Percentiles rank a stretch among this genome's conserved stretches.
Conservation (phyloP, 495 filamentous ascomycete species). For the Hapsidospora chrysogenum region DNA sequence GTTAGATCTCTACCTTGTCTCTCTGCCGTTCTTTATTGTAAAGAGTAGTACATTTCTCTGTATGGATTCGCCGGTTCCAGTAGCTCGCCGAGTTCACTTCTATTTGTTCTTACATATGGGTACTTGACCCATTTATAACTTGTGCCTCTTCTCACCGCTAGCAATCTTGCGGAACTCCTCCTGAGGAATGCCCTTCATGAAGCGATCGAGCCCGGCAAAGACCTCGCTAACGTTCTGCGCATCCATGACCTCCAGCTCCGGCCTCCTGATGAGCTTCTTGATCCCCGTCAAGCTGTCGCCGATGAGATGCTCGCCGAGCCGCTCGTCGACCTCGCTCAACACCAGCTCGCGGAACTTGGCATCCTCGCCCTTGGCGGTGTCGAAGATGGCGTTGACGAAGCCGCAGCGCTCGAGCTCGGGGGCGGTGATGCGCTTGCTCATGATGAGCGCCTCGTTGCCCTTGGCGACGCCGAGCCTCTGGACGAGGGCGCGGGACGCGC, state of each 20-base stretch:
- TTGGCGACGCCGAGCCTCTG: conserved; percentile 67
- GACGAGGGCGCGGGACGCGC: conserved; percentile 60
- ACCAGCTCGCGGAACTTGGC: conserved; percentile 55
- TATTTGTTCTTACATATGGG: no score
- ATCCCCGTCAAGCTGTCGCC: conserved; percentile 62
- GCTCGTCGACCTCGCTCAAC: conserved; percentile 63
- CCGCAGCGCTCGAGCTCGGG: conserved; percentile 63
- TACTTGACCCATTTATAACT: conserved; percentile 37
- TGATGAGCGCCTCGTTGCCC: conserved; percentile 88
- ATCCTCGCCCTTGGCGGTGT: conserved; percentile 29
- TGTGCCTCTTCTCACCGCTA: conserved; percentile 54
- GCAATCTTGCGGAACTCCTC: conserved; percentile 57
- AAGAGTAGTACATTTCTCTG: no score
- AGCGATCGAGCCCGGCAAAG: conserved; percentile 69
- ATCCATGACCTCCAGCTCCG: conserved; percentile 58
- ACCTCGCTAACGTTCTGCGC: conserved; percentile 64
- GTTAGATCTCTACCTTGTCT: no score
- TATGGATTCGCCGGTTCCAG: no score
- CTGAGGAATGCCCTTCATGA: conserved; percentile 63
- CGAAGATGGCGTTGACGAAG: conserved; percentile 82
- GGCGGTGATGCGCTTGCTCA: conserved; percentile 61
- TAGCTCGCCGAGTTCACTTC: no score
- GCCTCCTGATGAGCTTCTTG: conserved; percentile 66
- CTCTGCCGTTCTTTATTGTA: background rate
- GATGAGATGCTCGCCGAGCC: conserved; percentile 65